Conservation (phyloP, 495 filamentous ascomycete species). For the Talaromyces liani region DNA sequence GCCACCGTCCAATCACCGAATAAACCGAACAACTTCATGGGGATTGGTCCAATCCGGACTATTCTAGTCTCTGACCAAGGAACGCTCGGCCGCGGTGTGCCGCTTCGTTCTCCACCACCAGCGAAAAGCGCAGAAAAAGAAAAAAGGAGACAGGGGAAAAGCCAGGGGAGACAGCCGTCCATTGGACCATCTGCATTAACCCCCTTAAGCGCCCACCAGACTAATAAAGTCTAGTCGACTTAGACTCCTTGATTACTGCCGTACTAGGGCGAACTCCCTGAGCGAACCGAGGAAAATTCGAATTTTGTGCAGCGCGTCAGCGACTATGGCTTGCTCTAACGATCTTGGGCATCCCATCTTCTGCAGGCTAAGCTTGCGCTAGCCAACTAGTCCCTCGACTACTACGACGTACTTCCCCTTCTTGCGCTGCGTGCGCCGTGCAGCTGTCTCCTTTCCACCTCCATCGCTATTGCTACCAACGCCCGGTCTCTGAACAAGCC, state of each 20-base stretch:
- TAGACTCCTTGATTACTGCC: not conserved
- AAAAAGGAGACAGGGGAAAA: not conserved
- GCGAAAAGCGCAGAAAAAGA: not conserved
- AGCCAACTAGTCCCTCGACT: not conserved
- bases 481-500: not conserved
- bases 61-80: not conserved
- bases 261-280: not conserved
- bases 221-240: not conserved
- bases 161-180: not conserved
- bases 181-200: slow-evolving; percentile 1
- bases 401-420: not conserved
- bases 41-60: not conserved
- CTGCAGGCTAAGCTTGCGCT: not conserved
- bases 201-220: slow-evolving; percentile 1
- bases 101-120: not conserved
- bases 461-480: not conserved
- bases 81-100: not conserved
- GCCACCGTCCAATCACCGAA: not conserved
- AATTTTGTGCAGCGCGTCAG: not conserved
- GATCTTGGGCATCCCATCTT: not conserved
- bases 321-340: not conserved
- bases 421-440: not conserved
- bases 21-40: not conserved
- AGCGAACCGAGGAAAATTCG: not conserved
- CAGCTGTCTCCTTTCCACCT: not conserved